Percentiles rank a stretch among this genome's conserved stretches.
Conservation (phyloP, 176 grass and related monocot genomes). For the Rhipidocladum racemiflorum region DNA sequence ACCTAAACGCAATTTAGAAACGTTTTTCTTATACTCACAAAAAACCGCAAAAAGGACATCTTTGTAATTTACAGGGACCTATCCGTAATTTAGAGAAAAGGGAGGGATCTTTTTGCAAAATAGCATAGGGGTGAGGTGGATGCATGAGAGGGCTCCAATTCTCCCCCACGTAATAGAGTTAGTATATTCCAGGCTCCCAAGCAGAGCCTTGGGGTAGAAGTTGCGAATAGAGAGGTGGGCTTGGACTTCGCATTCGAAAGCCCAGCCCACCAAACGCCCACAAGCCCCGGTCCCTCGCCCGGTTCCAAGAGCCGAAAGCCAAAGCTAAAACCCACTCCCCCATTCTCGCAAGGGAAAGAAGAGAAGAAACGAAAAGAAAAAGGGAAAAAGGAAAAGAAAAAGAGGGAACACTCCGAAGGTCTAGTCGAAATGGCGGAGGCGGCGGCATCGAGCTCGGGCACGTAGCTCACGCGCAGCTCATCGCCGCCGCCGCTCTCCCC, state of each 20-base stretch:
- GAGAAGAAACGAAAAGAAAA: not conserved
- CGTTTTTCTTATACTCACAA: too few relatives aligned
- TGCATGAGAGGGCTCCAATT: too few relatives aligned
- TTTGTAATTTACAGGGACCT: too few relatives aligned
- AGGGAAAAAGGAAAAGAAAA: not conserved
- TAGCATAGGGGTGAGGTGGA: too few relatives aligned
- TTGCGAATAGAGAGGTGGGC: too few relatives aligned
- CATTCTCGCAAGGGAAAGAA: not conserved
- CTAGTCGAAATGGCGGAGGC: slow-evolving; percentile 48
- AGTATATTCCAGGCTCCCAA: too few relatives aligned
- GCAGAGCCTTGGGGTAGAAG: too few relatives aligned
- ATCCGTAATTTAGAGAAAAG: too few relatives aligned
- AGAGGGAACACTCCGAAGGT: slow-evolving; percentile 12
- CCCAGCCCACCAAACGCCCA: not conserved
- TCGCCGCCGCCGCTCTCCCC: not conserved
- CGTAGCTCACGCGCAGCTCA: slow-evolving; percentile 29
- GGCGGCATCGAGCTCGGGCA: slow-evolving; percentile 44
- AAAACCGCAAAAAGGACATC: too few relatives aligned
- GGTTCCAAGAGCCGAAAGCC: not conserved
- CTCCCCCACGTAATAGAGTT: too few relatives aligned
- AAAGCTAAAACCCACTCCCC: not conserved
- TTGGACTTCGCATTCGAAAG: not conserved
- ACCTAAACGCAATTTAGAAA: too few relatives aligned
- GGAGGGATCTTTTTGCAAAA: too few relatives aligned
- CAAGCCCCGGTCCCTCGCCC: not conserved